These are phyloP conservation scores for Persicaria maculosa DNA, from an alignment of 148 eudicot genomes.

Conservation along the genomic window DNA sequence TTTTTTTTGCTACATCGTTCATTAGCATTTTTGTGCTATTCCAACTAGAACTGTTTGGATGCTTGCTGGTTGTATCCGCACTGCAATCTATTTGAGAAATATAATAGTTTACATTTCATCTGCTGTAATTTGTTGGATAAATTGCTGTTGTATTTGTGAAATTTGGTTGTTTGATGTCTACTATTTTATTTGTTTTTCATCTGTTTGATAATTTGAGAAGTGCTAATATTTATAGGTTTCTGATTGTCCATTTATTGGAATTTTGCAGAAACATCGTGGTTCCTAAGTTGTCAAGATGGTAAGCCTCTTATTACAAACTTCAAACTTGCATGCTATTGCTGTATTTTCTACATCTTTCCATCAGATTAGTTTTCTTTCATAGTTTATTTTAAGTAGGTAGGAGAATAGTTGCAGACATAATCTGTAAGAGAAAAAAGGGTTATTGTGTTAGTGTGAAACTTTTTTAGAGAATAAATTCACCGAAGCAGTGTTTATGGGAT, in stretches of 20 bases:
- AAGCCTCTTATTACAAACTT: background rate
- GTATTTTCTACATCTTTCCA: background rate
- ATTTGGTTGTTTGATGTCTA: background rate
- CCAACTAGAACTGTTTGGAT: background rate
- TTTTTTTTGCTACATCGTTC: background rate
- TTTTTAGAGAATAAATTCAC: background rate
- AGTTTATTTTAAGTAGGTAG: background rate
- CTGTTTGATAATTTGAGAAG: background rate
- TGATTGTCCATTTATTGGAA: background rate
- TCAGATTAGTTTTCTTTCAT: background rate
- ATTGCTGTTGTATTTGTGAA: background rate
- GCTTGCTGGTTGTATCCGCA: background rate
- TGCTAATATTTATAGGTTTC: background rate
- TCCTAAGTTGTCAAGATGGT: background rate
- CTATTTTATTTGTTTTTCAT: background rate
- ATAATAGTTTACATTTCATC: background rate
- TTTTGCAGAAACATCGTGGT: background rate
- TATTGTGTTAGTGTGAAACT: background rate
- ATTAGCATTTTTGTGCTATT: background rate
- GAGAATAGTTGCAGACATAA: background rate
- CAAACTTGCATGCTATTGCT: background rate
- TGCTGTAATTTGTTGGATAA: background rate
- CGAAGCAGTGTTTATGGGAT: background rate
- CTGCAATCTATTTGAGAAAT: background rate
- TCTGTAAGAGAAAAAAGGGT: background rate